Evolutionary conservation across 176 grass and related monocot genomes (phyloP).

Genomic region (Musa beccarii): DNA sequence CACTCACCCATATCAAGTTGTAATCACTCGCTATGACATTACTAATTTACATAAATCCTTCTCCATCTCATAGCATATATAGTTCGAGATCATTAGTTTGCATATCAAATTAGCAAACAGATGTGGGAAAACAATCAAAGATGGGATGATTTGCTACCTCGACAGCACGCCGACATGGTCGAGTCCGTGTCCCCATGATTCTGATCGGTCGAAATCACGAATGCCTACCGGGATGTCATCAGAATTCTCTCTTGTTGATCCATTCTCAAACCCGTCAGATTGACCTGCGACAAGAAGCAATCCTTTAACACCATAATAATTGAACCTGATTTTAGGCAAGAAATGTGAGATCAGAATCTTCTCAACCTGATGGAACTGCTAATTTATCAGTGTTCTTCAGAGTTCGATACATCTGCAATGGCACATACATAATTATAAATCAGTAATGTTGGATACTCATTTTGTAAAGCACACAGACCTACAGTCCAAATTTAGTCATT

Average conservation of each 20-base stretch:
- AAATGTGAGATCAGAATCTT: not conserved
- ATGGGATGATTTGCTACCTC: slow-evolving; percentile 17
- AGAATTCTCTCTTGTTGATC: slow-evolving; percentile 41
- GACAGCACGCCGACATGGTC: slow-evolving; percentile 42
- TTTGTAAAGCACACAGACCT: too few species aligned
- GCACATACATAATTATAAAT: not conserved
- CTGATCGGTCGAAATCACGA: slow-evolving; percentile 45
- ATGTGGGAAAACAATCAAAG: too few species aligned
- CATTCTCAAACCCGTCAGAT: slow-evolving; percentile 23
- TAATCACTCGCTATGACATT: too few species aligned
- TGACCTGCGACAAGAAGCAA: slow-evolving; percentile 26
- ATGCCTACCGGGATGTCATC: slow-evolving; percentile 45
- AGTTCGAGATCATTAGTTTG: too few species aligned
- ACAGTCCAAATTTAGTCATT: too few species aligned
- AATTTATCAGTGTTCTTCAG: slow-evolving; percentile 85
- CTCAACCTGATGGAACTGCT: slow-evolving; percentile 40
- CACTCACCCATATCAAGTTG: too few species aligned
- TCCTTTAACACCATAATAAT: too few species aligned
- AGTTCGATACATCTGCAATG: slow-evolving; percentile 86
- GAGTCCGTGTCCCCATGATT: slow-evolving; percentile 42
- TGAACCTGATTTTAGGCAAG: too few species aligned
- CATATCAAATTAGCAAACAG: too few species aligned
- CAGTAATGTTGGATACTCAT: too few species aligned
- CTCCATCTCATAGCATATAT: too few species aligned
- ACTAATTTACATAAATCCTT: too few species aligned